Percentiles rank a stretch among this genome's conserved stretches.
Evolutionary conservation across 1,139 yeast species (phyloP).

Genomic region (Fermentozyma sake): DNA sequence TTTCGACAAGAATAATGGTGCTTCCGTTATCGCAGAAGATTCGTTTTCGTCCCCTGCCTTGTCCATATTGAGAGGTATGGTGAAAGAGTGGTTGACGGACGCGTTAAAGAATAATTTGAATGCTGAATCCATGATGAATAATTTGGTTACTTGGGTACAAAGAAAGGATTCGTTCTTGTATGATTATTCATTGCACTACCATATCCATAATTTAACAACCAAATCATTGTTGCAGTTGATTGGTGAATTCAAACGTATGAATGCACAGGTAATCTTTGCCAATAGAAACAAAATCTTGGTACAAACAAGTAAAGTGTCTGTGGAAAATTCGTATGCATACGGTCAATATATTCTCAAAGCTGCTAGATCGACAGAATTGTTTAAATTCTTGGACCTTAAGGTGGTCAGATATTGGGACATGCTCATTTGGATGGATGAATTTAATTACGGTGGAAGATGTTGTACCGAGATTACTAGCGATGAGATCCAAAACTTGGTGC

Average conservation of each 20-base stretch:
- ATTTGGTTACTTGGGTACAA: slow-evolving; percentile 85
- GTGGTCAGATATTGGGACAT: slow-evolving; percentile 86
- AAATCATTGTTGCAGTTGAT: slow-evolving; percentile 79
- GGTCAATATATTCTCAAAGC: slow-evolving; percentile 85
- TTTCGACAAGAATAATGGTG: slow-evolving; percentile 39
- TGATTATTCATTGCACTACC: slow-evolving; percentile 78
- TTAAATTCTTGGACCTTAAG: slow-evolving; percentile 72
- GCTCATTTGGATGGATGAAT: slow-evolving; percentile 91
- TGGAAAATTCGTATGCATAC: slow-evolving; percentile 87
- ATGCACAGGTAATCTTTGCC: slow-evolving; percentile 76
- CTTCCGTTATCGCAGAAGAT: slow-evolving; percentile 62
- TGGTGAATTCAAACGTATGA: slow-evolving; percentile 75
- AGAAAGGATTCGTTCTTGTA: slow-evolving; percentile 67
- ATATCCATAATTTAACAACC: slow-evolving; percentile 80
- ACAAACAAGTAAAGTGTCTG: slow-evolving; percentile 70
- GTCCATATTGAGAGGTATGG: slow-evolving; percentile 63
- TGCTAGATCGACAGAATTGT: slow-evolving; percentile 75
- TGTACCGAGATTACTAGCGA: slow-evolving; percentile 55
- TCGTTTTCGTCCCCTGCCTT: slow-evolving; percentile 80
- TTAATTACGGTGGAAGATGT: slow-evolving; percentile 80
- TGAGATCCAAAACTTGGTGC: slow-evolving; percentile 54
- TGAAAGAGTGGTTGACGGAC: slow-evolving; percentile 93
- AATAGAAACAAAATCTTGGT: slow-evolving; percentile 71
- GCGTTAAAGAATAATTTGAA: slow-evolving; percentile 64
- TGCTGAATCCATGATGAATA: slow-evolving; percentile 84